These are phyloP conservation scores for Didymella exigua DNA, from an alignment of 2,329 filamentous ascomycete genomes.

Conservation along the genomic window DNA sequence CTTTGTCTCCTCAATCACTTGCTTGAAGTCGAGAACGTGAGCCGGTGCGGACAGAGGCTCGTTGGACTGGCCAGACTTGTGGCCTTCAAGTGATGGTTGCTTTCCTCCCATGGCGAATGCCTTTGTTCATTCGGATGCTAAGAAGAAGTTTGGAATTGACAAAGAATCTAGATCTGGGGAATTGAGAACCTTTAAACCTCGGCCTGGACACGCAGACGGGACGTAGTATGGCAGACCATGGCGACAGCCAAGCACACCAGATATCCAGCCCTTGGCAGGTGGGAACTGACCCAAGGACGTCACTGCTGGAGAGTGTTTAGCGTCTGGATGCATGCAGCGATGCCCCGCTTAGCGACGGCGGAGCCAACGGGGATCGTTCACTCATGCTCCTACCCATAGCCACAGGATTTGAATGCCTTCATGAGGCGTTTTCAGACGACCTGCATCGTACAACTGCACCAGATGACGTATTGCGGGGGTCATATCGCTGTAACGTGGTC, in stretches of 20 bases:
- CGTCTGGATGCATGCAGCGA: slow-evolving; percentile 16
- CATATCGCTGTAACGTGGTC: slow-evolving; percentile 9
- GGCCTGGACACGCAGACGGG: slow-evolving; percentile 26
- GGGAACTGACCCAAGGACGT: slow-evolving; percentile 29
- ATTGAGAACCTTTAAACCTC: slow-evolving; percentile 37
- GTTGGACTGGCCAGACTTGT: slow-evolving; percentile 55
- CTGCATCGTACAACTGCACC: neutral
- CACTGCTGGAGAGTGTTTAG: slow-evolving; percentile 30
- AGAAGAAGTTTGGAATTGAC: slow-evolving; percentile 33
- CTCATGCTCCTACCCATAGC: neutral
- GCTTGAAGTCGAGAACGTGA: slow-evolving; percentile 63
- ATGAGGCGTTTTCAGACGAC: neutral
- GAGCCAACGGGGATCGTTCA: slow-evolving; percentile 7
- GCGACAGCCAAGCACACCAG: slow-evolving; percentile 37
- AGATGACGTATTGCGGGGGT: slow-evolving; percentile 25
- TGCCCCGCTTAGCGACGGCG: slow-evolving; percentile 4
- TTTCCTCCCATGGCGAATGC: slow-evolving; percentile 47
- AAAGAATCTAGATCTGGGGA: slow-evolving; percentile 41
- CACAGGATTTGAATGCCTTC: neutral
- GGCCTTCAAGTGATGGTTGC: slow-evolving; percentile 44
- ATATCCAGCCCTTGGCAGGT: slow-evolving; percentile 36
- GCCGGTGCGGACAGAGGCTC: slow-evolving; percentile 65
- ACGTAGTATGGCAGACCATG: slow-evolving; percentile 24
- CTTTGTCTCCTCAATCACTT: slow-evolving; percentile 62
- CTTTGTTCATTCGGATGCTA: slow-evolving; percentile 24